Percentiles rank a stretch among this genome's conserved stretches.
Conservation (phyloP, 371 early-diverging fungal genomes). For the Apophysomyces elegans region DNA sequence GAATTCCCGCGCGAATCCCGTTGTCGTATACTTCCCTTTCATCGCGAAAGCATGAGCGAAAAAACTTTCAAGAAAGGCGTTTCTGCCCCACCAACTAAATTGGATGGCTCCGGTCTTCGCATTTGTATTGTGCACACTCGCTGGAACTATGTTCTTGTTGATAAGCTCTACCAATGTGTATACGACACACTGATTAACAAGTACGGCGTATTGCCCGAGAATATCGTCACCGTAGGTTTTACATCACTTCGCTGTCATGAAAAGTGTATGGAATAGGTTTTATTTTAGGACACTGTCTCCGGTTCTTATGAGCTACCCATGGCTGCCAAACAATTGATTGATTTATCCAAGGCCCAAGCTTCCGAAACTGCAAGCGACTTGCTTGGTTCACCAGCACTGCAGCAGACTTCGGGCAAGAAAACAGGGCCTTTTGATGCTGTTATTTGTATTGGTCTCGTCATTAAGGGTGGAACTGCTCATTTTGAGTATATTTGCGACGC, state of each 20-base stretch:
- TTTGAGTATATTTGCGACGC: constrained; percentile 98
- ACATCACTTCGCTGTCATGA: not conserved
- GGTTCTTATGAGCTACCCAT: constrained; percentile 96
- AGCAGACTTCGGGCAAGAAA: constrained; percentile 33
- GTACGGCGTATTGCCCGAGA: constrained; percentile 69
- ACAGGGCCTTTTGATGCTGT: constrained; percentile 81
- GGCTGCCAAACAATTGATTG: constrained; percentile 81
- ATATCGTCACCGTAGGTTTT: constrained; percentile 67
- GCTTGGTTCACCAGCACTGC: constrained; percentile 48
- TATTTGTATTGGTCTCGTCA: constrained; percentile 94
- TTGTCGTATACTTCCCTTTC: no score
- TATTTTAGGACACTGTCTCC: constrained; percentile 71
- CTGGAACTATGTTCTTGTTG: constrained; percentile 90
- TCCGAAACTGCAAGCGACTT: constrained; percentile 59
- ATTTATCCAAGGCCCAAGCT: constrained; percentile 63
- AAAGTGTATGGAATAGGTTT: not conserved
- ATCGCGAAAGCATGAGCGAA: constrained; percentile 30
- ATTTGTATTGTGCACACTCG: constrained; percentile 90
- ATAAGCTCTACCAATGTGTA: constrained; percentile 79
- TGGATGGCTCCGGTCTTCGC: constrained; percentile 76
- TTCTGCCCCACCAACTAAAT: constrained; percentile 51
- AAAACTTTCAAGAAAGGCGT: constrained; percentile 75
- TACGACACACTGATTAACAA: constrained; percentile 63
- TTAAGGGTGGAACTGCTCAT: constrained; percentile 97
- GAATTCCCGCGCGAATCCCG: no score